Percentiles rank a stretch among this genome's conserved stretches.
These are phyloP conservation scores for Rhizopogon rudus DNA, from an alignment of 768 basidiomycete species.

Conservation along the genomic window DNA sequence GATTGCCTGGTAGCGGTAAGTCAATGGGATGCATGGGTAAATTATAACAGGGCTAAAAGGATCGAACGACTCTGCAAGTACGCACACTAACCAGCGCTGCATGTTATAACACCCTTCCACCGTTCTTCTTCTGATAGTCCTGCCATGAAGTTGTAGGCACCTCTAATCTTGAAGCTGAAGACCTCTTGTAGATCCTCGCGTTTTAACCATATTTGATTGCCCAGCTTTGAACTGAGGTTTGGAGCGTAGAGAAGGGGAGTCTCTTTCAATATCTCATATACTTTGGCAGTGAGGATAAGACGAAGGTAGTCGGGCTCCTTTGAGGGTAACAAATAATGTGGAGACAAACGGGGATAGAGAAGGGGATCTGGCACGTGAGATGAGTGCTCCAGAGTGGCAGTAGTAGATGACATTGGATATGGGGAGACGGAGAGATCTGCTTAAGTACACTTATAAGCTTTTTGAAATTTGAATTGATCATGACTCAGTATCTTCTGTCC, in stretches of 20 bases:
- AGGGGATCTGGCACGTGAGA: slow-evolving; percentile 65
- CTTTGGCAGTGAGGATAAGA: slow-evolving; percentile 84
- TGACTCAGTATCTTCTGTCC: neutral
- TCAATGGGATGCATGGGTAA: neutral
- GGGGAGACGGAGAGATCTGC: neutral
- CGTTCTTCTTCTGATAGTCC: slow-evolving; percentile 80
- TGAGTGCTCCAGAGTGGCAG: slow-evolving; percentile 61
- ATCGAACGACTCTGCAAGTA: slow-evolving; percentile 22
- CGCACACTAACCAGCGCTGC: slow-evolving; percentile 91
- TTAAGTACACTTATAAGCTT: neutral
- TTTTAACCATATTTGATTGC: slow-evolving; percentile 94
- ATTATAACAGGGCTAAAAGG: neutral
- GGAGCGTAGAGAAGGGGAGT: slow-evolving; percentile 87
- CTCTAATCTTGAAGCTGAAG: slow-evolving; percentile 98
- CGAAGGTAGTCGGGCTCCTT: slow-evolving; percentile 84
- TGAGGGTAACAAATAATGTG: slow-evolving; percentile 58
- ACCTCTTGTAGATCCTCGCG: slow-evolving; percentile 96
- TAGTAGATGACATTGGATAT: slow-evolving; percentile 21
- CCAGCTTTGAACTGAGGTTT: slow-evolving; percentile 82
- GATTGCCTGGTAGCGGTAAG: slow-evolving; percentile 64
- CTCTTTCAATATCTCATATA: slow-evolving; percentile 85
- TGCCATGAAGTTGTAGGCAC: slow-evolving; percentile 99
- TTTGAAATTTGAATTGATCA: neutral
- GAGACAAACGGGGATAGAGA: slow-evolving; percentile 59
- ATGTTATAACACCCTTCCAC: slow-evolving; percentile 97